Evolutionary conservation across 2,329 filamentous ascomycete genomes (phyloP), one percentile per base, ranked within the genome.

Genomic region (Trichoderma citrinoviride): DNA sequence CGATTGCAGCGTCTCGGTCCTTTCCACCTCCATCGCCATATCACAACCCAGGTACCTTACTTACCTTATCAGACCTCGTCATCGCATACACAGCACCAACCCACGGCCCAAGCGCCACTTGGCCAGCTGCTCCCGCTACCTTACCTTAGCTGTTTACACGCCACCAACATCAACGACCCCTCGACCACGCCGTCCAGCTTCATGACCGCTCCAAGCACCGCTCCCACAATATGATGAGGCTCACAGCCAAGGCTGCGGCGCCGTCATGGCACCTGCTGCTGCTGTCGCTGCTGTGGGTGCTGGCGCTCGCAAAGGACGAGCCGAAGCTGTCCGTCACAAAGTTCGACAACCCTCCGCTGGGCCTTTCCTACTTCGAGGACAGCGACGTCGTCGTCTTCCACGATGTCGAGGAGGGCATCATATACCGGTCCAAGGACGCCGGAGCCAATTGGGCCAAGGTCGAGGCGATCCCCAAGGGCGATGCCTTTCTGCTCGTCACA

Each of bases 351-450:
- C 77, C 82, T 61, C 91, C 92, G 0, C 75, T 79, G 61, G 87
- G 88, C 74, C 80, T 97, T 69, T 90, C 90, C 78, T 99, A 97
- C 79, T 98, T 99, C 74, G 89, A 95, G 73, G 91, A 94, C 76
- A 93, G 91, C 69, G 89, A 97, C 75, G 86, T 90, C 58, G 82
- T 96, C 66, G 78, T 98, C 52, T 88, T 92, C 73, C 87, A 90
- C 71, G 90, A 96, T 74, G 73, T 80, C 56, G 76, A 82, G 15
- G 83, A 84, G 46, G 82, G 84, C 66, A 87, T 86, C 67, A 82
- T 96, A 58, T 93, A 89, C 77, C 88, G 91, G 66, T 96, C 94
- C 50, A 82, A 83, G 53, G 87, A 98, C 79, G 93, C 91, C 44
- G 96, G 95, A 69, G 85, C 85, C 70, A 85, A 81, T 52, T 99